Evolutionary conservation across 805 yeast species (phyloP), one percentile per base, ranked within the genome.

Genomic region (Kregervanrija delftensis): DNA sequence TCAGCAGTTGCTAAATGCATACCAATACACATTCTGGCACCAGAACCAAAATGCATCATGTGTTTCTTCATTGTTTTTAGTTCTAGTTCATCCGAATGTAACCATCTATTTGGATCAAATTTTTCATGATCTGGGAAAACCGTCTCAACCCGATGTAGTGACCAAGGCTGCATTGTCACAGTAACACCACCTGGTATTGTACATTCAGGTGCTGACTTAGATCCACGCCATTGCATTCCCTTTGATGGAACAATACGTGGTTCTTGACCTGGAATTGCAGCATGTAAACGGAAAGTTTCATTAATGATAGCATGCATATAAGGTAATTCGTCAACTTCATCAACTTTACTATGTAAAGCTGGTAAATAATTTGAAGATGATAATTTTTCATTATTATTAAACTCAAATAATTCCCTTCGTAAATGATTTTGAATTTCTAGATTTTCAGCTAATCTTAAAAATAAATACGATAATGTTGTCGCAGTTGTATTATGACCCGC

Each of bases 401-500:
- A 42, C 40, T 49, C 42, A 3, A 37, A 6, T 45, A 31, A 50
- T 60, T 86, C 93, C 1, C 65, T 46, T 32, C 64, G 63, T 14
- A 86, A 62, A 33, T 55, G 57, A 3, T 56, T 46, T 57, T 83
- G 90, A 50, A 75, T 67, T 13, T 60, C 56, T 5, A 52, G 47
- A 50, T 77, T 65, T 46, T 77, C 64, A 2, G 86, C 79, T 33
- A 82, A 56, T 54, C 80, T 79, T 65, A 76, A 82, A 15, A 76
- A 66, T 42, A 77, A 61, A 56, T 74, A 83, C 0, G 86, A 67
- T 46, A 83, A 58, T n/a, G 81, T 78, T 6, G 78, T 71, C 0
- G 84, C 86, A 1, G 86, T 81, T 5, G 90, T 83, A 55, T 82
- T 84, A 56, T 83, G 89, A 3, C 90, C 90, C 0, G 90, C 90